Conservation (phyloP, 2,329 filamentous ascomycete genomes). For the Epicoccum sorghinum region DNA sequence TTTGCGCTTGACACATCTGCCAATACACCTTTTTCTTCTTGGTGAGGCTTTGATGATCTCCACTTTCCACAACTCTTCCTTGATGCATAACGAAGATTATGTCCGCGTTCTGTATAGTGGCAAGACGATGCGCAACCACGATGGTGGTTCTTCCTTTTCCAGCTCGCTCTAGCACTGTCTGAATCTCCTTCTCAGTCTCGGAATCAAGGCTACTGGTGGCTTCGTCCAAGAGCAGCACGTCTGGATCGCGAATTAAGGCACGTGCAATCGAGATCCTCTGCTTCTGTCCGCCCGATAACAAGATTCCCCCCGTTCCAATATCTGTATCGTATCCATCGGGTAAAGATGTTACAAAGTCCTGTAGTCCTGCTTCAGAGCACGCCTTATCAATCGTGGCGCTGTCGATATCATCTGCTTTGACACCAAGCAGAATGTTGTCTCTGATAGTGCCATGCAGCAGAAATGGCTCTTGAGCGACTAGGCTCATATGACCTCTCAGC, state of each 20-base stretch:
- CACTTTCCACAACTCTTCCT: slow-evolving; percentile 47
- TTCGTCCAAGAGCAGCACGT: slow-evolving; percentile 63
- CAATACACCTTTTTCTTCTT: not conserved
- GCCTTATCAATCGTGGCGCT: slow-evolving; percentile 57
- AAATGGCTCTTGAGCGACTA: slow-evolving; percentile 48
- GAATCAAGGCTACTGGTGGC: slow-evolving; percentile 68
- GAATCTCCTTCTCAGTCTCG: slow-evolving; percentile 69
- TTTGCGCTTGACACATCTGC: not conserved
- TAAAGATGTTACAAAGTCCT: slow-evolving; percentile 39
- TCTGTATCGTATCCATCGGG: slow-evolving; percentile 37
- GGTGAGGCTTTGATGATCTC: not conserved
- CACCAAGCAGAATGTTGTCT: slow-evolving; percentile 54
- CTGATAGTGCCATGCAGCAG: slow-evolving; percentile 54
- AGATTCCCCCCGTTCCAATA: slow-evolving; percentile 54
- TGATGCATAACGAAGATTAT: slow-evolving; percentile 50
- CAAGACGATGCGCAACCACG: slow-evolving; percentile 50
- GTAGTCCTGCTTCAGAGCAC: slow-evolving; percentile 50
- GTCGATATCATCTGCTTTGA: slow-evolving; percentile 50
- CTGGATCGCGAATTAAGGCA: slow-evolving; percentile 68
- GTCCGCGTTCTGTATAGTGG: slow-evolving; percentile 47
- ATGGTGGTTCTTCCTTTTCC: slow-evolving; percentile 50
- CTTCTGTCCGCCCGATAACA: slow-evolving; percentile 76
- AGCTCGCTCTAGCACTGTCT: slow-evolving; percentile 68
- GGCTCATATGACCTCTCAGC: slow-evolving; percentile 30
- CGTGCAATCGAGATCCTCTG: slow-evolving; percentile 78